phyloP scores from a whole-genome alignment of 208 protist genomes.

The Crithidia sp. region DNA sequence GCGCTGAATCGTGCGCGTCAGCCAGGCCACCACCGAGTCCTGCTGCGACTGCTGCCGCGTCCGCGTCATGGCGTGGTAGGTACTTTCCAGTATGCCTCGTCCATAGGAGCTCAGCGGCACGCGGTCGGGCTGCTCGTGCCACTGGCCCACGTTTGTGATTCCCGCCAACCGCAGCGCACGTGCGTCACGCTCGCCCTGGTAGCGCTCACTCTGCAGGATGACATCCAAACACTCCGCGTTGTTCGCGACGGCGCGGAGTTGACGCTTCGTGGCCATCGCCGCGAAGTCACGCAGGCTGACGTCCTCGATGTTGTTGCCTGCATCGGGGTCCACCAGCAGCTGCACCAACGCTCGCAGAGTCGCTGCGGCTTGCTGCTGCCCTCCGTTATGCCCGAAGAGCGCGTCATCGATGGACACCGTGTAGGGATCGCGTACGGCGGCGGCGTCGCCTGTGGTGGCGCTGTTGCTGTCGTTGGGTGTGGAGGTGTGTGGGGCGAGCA shows the following conservation, averaged over 20 bases:
- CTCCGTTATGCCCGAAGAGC: conserved; percentile 2
- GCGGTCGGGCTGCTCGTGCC: conserved; percentile 75
- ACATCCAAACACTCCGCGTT: conserved; percentile 62
- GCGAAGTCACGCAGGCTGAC: conserved; percentile 74
- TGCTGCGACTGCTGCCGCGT: conserved; percentile 41
- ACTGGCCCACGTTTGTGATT: conserved; percentile 68
- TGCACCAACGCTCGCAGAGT: conserved; percentile 53
- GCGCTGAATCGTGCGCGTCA: conserved; percentile 75
- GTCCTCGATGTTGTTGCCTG: conserved; percentile 54
- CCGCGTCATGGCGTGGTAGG: conserved; percentile 42
- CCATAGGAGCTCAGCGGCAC: conserved; percentile 68
- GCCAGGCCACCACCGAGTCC: conserved; percentile 80
- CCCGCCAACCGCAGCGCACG: conserved; percentile 71
- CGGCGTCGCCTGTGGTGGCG: neutral
- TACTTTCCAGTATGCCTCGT: conserved; percentile 65
- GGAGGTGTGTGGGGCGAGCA: conserved; percentile 11
- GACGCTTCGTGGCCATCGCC: conserved; percentile 66
- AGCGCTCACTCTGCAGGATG: conserved; percentile 61
- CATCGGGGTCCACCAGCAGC: conserved; percentile 63
- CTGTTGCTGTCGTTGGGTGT: neutral
- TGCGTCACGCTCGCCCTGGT: conserved; percentile 67
- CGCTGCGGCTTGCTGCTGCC: neutral
- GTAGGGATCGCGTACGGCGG: conserved; percentile 1
- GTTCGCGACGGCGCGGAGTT: conserved; percentile 58
- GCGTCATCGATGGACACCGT: conserved; percentile 37